Percentiles rank a stretch among this genome's conserved stretches.
These are phyloP conservation scores for Solanum chaucha DNA, from an alignment of 257 asterid genomes.

Conservation along the genomic window DNA sequence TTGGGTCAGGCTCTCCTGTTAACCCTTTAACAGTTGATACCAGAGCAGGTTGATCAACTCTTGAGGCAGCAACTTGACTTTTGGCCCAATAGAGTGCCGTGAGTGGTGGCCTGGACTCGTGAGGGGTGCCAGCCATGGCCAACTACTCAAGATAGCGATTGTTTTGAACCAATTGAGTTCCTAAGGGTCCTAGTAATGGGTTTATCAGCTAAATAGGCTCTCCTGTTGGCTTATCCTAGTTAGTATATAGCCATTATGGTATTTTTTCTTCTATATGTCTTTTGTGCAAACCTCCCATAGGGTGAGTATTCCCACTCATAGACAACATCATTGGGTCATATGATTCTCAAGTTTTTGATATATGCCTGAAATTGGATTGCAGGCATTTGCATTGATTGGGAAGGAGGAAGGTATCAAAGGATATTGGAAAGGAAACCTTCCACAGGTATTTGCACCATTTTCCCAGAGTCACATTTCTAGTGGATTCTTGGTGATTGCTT, in stretches of 20 bases:
- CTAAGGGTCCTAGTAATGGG: neutral
- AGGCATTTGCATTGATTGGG: constrained; percentile 75
- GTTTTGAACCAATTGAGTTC: neutral
- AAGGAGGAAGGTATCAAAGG: constrained; percentile 89
- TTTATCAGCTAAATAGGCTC: neutral
- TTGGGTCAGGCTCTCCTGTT: neutral
- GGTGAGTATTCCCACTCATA: neutral
- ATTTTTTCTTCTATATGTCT: neutral
- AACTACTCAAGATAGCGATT: neutral
- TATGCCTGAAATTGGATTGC: constrained; percentile 5
- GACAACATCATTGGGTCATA: neutral
- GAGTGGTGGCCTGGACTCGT: neutral
- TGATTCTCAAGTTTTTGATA: neutral
- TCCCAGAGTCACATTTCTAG: constrained; percentile 4
- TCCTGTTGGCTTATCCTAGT: neutral
- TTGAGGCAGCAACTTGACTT: neutral
- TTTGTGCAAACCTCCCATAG: neutral
- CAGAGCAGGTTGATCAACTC: neutral
- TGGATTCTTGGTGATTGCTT: neutral
- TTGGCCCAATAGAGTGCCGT: neutral
- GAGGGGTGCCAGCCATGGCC: neutral
- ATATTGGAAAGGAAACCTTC: constrained; percentile 97
- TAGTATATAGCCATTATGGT: neutral
- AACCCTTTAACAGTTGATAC: neutral
- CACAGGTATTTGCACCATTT: constrained; percentile 47